Base-by-base conservation (phyloP, 2,329 filamentous ascomycete genomes). In the Aspergillus tubingensis region DNA sequence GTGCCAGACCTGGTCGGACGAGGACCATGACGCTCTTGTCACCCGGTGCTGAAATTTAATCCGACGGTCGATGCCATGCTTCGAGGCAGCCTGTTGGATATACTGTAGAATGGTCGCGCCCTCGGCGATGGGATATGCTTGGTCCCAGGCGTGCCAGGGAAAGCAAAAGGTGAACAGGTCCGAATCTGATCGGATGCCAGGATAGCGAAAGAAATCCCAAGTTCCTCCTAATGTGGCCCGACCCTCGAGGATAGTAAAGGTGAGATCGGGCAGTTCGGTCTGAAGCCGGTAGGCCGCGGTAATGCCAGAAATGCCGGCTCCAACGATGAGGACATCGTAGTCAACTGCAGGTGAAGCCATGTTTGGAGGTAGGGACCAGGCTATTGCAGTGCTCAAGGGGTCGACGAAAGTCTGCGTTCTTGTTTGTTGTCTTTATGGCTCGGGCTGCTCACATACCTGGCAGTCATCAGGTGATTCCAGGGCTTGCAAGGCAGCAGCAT, bases 181-280 rank as follows among this genome's bases (percentile, higher is more conserved):
- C 0, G 83, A 85, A 63, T 86, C 83, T 1, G 84, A 85, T 44
- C 84, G 78, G 63, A 90, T 86, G n/a, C 90, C 88, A 0, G 88
- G 89, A 65, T 91, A 92, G 39, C 81, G 84, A 77, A 91, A 92
- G 2, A 91, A 75, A 65, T 88, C 86, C 90, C 90, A 92, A 0
- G 89, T 92, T 1, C 90, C 90, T 3, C 90, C 90, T 8, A 91
- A 79, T 30, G 79, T 76, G 51, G 81, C 77, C 21, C 89, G 84
- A 1, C 79, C 80, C 72, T 91, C 89, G 19, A 91, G 80, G 23
- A 91, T 84, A 5, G 82, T 79, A 67, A 88, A 91, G 0, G 71
- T 81, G 23, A 80, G 73, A 38, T 77, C 68, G 0, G 86, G 84
- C 2, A 86, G 74, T 7, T 80, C 72, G 0, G 78, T 78, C 62